Conservation (phyloP, 768 basidiomycete species). For the Fomitopsis serialis region DNA sequence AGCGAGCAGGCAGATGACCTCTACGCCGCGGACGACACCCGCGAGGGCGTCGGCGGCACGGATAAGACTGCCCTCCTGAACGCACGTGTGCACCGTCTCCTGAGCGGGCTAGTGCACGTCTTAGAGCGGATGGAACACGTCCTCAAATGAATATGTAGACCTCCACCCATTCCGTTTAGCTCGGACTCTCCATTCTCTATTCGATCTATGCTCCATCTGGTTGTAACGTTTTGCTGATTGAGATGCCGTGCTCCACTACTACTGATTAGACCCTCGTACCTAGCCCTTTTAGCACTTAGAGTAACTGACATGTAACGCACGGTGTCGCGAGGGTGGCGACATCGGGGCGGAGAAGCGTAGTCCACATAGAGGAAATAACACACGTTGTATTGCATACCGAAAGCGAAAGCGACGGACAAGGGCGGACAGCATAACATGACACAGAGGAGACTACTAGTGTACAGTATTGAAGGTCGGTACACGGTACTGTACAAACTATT, state of each 20-base stretch:
- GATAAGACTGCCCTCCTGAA: slow-evolving; percentile 40
- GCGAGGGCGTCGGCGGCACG: slow-evolving; percentile 12
- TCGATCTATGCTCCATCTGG: background rate
- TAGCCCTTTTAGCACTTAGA: too few relatives aligned
- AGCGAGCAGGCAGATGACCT: slow-evolving; percentile 28
- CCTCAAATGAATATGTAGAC: slow-evolving; percentile 16
- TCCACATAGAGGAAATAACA: background rate
- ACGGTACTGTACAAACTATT: background rate
- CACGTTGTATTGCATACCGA: background rate
- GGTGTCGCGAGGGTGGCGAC: too few relatives aligned
- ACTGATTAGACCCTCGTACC: too few relatives aligned
- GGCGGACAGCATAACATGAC: too few relatives aligned
- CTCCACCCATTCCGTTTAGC: background rate
- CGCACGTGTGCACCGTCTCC: slow-evolving; percentile 49
- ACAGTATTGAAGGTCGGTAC: too few relatives aligned
- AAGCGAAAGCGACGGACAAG: background rate
- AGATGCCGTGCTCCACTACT: background rate
- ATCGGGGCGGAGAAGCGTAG: too few relatives aligned
- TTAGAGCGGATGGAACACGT: slow-evolving; percentile 64
- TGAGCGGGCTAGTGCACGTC: slow-evolving; percentile 55
- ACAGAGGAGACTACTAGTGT: background rate
- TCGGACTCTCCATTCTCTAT: background rate
- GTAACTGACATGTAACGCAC: background rate
- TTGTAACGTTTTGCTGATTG: too few relatives aligned
- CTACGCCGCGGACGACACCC: slow-evolving; percentile 12